These are phyloP conservation scores for Candida mesenterica DNA, from an alignment of 1,139 yeast genomes.

Conservation along the genomic window DNA sequence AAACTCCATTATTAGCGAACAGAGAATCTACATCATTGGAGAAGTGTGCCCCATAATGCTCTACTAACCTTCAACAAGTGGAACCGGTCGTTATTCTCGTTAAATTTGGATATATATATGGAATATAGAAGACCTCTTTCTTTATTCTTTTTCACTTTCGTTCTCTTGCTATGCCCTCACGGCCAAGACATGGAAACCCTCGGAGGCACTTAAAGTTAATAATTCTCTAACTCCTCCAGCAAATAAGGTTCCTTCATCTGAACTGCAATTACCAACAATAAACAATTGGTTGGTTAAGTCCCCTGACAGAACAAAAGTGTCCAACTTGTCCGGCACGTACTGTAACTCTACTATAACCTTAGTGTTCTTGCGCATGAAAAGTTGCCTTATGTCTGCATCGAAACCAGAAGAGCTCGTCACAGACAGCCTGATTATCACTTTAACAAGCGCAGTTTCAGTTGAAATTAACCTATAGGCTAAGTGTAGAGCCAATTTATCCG, in stretches of 20 bases:
- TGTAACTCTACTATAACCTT: slow-evolving; percentile 14
- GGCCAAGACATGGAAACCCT: slow-evolving; percentile 25
- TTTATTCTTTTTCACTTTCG: too few relatives aligned
- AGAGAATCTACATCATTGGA: too few relatives aligned
- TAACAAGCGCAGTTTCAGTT: slow-evolving; percentile 14
- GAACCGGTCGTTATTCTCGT: too few relatives aligned
- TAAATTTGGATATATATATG: too few relatives aligned
- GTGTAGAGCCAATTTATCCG: slow-evolving; percentile 33
- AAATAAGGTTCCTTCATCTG: slow-evolving; percentile 14
- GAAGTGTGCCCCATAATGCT: too few relatives aligned
- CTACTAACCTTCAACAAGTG: too few relatives aligned
- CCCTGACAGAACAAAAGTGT: slow-evolving; percentile 11
- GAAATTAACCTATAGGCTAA: slow-evolving; percentile 22
- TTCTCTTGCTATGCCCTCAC: slow-evolving; percentile 24
- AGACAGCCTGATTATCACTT: slow-evolving; percentile 22
- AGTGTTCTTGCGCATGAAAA: slow-evolving; percentile 15
- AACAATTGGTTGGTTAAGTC: slow-evolving; percentile 22
- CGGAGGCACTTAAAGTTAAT: slow-evolving; percentile 20
- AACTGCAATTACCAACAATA: slow-evolving; percentile 17
- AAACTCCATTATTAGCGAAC: too few relatives aligned
- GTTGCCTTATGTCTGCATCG: slow-evolving; percentile 20
- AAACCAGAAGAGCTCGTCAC: slow-evolving; percentile 16
- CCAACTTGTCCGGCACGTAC: slow-evolving; percentile 19
- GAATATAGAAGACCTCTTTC: too few relatives aligned
- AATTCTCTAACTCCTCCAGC: slow-evolving; percentile 17